Evolutionary conservation across 805 yeast genomes (phyloP), one percentile per base, ranked within the genome.

Genomic region (Myxozyma vanderwaltii): DNA sequence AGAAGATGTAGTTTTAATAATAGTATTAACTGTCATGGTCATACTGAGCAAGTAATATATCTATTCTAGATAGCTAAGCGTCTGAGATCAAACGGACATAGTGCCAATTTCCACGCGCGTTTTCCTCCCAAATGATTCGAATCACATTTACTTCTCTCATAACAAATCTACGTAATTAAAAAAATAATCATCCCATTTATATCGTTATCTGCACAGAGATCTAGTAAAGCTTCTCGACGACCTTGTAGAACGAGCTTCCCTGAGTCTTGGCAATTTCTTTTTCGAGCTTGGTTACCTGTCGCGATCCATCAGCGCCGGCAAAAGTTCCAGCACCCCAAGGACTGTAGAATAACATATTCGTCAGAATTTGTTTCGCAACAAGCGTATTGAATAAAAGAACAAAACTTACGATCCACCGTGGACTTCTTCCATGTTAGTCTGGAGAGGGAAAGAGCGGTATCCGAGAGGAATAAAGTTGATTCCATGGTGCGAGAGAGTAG

Each of bases 261-360:
- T 89, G 96, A 59, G 75, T 75, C 47, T 71, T 70, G 26, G 90
- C 92, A 60, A 88, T 72, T 67, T 80, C 79, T 71, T 80, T 75
- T 74, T 89, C 96, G 60, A 86, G 76, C 23, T 76, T 79, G 46
- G 84, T 67, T 35, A 90, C 86, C 67, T 77, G 76, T 77, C 95
- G 84, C 8, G 88, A 81, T 54, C 95, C 96, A 70, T 86, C 92
- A 52, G 80, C 77, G 51, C 84, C 88, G 26, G 96, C 91, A 68
- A 80, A 77, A 38, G 88, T 76, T 67, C 96, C 96, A 27, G 96
- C 86, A 72, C 96, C 96, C 90, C 91, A 89, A 46, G 96, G 82
- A 19, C 51, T 46, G 21, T 8, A 31, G 12, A 23, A 19, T 13
- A 36, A 23, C 8, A 12, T 6, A 31, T 29, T 29, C 33, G 33